Percentiles rank a stretch among this genome's conserved stretches.
These are phyloP conservation scores for Harringtonia aguacate DNA, from an alignment of 2,329 filamentous ascomycete species.

Conservation along the genomic window DNA sequence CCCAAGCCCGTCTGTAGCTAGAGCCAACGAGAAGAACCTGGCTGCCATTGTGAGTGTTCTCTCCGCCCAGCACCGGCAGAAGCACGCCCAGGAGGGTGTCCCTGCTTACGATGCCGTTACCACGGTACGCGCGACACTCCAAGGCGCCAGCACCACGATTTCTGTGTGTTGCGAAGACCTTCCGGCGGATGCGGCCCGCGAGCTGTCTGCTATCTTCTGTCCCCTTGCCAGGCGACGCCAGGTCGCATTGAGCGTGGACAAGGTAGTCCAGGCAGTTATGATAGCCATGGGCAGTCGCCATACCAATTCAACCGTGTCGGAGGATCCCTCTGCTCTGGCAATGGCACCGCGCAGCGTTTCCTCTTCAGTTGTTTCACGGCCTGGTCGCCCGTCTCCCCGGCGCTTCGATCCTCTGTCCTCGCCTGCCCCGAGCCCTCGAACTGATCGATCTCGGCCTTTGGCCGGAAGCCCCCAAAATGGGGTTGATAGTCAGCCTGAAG, in stretches of 20 bases:
- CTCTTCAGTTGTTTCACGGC: neutral
- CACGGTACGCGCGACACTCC: conserved; percentile 5
- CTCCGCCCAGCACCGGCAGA: conserved; percentile 33
- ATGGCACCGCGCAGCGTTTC: neutral
- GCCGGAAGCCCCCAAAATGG: too few relatives aligned
- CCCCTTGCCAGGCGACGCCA: conserved; percentile 31
- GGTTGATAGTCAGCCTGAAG: too few relatives aligned
- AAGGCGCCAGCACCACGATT: conserved; percentile 11
- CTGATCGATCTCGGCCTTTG: too few relatives aligned
- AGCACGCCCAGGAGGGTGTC: conserved; percentile 22
- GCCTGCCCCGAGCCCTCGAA: too few relatives aligned
- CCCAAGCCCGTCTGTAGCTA: conserved; percentile 21
- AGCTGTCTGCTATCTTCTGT: conserved; percentile 39
- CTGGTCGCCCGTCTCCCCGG: neutral
- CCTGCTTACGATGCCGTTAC: conserved; percentile 6
- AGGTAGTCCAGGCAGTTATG: conserved; percentile 35
- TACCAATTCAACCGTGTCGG: neutral
- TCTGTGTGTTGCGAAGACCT: conserved; percentile 39
- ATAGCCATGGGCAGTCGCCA: neutral
- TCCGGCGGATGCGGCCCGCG: conserved; percentile 32
- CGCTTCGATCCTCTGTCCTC: neutral
- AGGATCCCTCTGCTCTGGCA: neutral
- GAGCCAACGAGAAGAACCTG: conserved; percentile 25
- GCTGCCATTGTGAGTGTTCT: conserved; percentile 30
- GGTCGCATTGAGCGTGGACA: conserved; percentile 28